phyloP scores from a whole-genome alignment of 257 asterid species.

The Nicotiana tabacum region DNA sequence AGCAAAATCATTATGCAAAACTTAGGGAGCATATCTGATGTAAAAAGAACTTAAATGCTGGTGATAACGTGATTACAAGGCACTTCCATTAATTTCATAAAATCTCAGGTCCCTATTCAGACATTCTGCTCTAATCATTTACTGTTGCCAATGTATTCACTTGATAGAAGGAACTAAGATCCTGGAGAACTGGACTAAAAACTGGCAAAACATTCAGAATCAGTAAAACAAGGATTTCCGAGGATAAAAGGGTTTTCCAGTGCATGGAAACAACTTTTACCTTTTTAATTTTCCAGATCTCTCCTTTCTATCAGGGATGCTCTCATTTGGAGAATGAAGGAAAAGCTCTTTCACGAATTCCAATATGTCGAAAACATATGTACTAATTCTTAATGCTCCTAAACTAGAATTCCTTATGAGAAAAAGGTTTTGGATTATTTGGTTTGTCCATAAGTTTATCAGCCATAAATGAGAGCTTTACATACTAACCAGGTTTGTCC shows the following conservation, averaged over 20 bases:
- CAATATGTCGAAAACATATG: not conserved
- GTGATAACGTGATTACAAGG: not conserved
- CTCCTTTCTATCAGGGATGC: not conserved
- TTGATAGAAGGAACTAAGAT: not conserved
- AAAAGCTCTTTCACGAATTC: not conserved
- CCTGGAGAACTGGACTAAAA: not conserved
- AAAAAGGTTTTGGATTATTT: not conserved
- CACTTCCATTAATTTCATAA: not conserved
- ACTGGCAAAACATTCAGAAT: not conserved
- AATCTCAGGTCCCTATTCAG: not conserved
- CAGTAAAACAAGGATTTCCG: not conserved
- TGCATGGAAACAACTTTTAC: not conserved
- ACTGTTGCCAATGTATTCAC: not conserved
- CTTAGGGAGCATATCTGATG: not conserved
- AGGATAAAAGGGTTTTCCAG: not conserved
- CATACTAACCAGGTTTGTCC: not conserved
- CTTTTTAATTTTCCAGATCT: not conserved
- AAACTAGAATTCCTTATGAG: not conserved
- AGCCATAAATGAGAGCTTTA: not conserved
- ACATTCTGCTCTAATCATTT: not conserved
- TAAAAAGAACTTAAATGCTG: not conserved
- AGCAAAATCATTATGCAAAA: conserved; percentile 6
- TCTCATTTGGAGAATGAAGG: not conserved
- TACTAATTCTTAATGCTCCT: not conserved
- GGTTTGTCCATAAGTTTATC: not conserved